Evolutionary conservation across 169 alveolate species (phyloP).

Genomic region (Blepharisma undulans): DNA sequence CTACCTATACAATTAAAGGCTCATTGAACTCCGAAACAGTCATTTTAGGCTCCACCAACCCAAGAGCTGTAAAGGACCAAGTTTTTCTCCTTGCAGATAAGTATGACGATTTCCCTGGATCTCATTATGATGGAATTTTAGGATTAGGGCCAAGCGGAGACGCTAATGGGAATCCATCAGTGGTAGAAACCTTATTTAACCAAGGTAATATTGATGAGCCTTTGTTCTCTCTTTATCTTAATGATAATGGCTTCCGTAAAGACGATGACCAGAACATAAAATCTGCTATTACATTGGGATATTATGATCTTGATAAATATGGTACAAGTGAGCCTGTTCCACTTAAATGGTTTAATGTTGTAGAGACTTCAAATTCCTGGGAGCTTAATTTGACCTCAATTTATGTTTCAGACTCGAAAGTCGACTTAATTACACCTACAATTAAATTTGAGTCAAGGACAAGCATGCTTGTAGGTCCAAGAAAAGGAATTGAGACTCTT

Average conservation of each 20-base stretch:
- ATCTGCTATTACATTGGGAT: background rate
- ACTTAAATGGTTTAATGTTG: background rate
- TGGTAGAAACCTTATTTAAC: background rate
- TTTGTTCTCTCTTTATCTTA: slow-evolving; percentile 21
- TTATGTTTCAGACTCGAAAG: background rate
- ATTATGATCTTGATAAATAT: background rate
- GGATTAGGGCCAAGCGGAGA: slow-evolving; percentile 12
- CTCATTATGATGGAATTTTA: slow-evolving; percentile 9
- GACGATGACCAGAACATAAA: background rate
- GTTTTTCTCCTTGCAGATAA: background rate
- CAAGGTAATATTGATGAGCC: background rate
- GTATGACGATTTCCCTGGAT: background rate
- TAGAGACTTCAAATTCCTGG: background rate
- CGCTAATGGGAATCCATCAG: background rate
- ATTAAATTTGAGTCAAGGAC: background rate
- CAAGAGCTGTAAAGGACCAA: background rate
- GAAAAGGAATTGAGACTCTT: background rate
- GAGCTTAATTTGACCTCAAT: background rate
- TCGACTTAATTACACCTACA: background rate
- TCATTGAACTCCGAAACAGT: background rate
- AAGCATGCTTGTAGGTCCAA: background rate
- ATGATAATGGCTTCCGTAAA: background rate
- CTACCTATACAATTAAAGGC: background rate
- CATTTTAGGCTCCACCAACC: background rate
- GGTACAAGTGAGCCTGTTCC: background rate